phyloP scores from a whole-genome alignment of 1,284 basidiomycete genomes.

The Cystobasidium sp. region DNA sequence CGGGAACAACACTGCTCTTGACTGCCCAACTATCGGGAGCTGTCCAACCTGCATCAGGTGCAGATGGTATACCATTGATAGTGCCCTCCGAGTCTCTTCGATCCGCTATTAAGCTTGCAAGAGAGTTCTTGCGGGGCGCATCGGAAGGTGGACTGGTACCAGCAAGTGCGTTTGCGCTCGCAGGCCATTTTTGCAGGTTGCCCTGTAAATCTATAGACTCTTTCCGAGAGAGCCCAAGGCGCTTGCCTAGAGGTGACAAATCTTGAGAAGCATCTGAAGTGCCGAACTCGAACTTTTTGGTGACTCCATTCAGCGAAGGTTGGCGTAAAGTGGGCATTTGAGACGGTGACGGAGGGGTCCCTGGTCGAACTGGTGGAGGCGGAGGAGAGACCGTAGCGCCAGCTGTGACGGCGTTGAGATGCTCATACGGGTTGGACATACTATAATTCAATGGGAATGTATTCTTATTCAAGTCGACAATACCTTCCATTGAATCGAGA shows the following conservation, averaged over 20 bases:
- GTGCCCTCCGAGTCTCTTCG: slow-evolving; percentile 37
- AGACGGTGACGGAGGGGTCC: slow-evolving; percentile 36
- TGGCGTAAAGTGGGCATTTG: slow-evolving; percentile 21
- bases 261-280: slow-evolving; percentile 24
- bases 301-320: slow-evolving; percentile 10
- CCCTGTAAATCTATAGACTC: slow-evolving; percentile 27
- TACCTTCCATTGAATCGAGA: slow-evolving; percentile 79
- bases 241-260: slow-evolving; percentile 27
- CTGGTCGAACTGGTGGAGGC: slow-evolving; percentile 11
- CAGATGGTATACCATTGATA: slow-evolving; percentile 8
- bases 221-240: slow-evolving; percentile 18
- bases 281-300: slow-evolving; percentile 28
- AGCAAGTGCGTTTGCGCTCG: background rate
- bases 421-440: slow-evolving; percentile 38
- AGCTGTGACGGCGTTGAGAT: slow-evolving; percentile 38
- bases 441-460: slow-evolving; percentile 18
- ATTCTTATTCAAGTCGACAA: slow-evolving; percentile 64
- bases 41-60: slow-evolving; percentile 58
- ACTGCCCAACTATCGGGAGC: slow-evolving; percentile 64
- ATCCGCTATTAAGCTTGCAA: slow-evolving; percentile 32
- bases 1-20: slow-evolving; percentile 57
- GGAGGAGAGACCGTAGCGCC: slow-evolving; percentile 13
- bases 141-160: background rate
- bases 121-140: slow-evolving; percentile 20
- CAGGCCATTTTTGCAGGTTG: slow-evolving; percentile 29